These are phyloP conservation scores for Saturnispora halmiae DNA, from an alignment of 805 yeast genomes.

Conservation along the genomic window DNA sequence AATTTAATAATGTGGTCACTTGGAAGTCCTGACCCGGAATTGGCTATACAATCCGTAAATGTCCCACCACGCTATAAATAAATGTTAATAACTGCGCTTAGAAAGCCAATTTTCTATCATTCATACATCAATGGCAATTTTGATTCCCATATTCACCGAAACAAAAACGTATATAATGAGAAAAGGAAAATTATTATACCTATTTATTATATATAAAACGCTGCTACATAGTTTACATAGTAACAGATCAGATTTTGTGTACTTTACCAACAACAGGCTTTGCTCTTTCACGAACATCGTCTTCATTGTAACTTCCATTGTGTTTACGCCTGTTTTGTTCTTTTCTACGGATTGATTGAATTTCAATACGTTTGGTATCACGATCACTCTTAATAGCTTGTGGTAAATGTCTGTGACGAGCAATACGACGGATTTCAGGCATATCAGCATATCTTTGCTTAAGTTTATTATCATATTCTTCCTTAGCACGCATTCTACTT, in stretches of 20 bases:
- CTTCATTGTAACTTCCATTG: constrained; percentile 65
- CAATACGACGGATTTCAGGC: constrained; percentile 91
- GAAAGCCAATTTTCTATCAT: neutral
- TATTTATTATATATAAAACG: too few relatives aligned
- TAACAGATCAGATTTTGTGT: constrained; percentile 37
- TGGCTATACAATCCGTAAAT: constrained; percentile 67
- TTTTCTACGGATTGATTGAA: constrained; percentile 64
- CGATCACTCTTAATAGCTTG: constrained; percentile 77
- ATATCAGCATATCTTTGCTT: constrained; percentile 88
- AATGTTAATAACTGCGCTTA: constrained; percentile 1
- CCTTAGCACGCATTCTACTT: constrained; percentile 65
- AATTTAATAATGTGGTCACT: constrained; percentile 66
- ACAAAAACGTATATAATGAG: neutral
- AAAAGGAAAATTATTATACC: neutral
- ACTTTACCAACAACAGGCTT: constrained; percentile 83
- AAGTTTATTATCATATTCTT: constrained; percentile 85
- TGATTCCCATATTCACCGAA: constrained; percentile 9
- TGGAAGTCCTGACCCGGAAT: constrained; percentile 39
- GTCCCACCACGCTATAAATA: constrained; percentile 65
- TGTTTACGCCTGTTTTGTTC: constrained; percentile 79
- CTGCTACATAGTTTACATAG: too few relatives aligned
- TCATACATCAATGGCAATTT: constrained; percentile 18
- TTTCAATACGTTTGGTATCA: constrained; percentile 73
- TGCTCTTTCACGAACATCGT: constrained; percentile 63
- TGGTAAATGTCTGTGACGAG: constrained; percentile 91